A percentile compares a stretch with the other conserved stretches of the same genome.
Conservation (phyloP, 352 stramenopile species). For the Phytophthora palmivora region DNA sequence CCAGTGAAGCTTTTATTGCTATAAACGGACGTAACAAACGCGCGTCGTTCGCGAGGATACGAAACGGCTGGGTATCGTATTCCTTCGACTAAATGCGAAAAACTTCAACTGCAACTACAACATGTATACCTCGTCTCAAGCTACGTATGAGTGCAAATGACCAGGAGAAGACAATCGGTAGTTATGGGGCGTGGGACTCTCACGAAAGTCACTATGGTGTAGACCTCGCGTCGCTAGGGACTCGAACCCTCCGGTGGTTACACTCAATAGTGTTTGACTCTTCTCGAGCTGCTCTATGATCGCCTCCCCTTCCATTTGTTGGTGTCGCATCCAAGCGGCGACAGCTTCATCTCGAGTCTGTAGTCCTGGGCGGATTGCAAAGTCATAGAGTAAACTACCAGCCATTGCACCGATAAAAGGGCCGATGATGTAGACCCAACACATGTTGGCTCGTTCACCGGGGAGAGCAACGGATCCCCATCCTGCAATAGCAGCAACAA, state of each 20-base stretch:
- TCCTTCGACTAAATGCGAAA: conserved; percentile 18
- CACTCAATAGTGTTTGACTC: conserved; percentile 34
- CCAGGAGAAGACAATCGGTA: conserved; percentile 38
- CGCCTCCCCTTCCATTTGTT: conserved; percentile 40
- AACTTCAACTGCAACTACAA: conserved; percentile 15
- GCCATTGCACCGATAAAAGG: conserved; percentile 60
- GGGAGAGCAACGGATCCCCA: conserved; percentile 55
- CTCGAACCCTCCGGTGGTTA: conserved; percentile 27
- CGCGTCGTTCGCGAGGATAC: conserved; percentile 16
- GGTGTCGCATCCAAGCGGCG: conserved; percentile 33
- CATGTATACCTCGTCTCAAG: conserved; percentile 17
- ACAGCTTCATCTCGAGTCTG: conserved; percentile 35
- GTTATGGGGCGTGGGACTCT: conserved; percentile 45
- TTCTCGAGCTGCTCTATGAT: conserved; percentile 45
- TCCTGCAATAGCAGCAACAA: conserved; percentile 67
- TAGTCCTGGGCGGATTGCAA: conserved; percentile 39
- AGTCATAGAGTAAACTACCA: conserved; percentile 64
- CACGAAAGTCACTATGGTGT: conserved; percentile 46
- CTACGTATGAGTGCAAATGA: conserved; percentile 22
- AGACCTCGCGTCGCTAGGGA: conserved; percentile 18
- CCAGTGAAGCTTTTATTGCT: conserved; percentile 5
- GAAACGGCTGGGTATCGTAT: conserved; percentile 12
- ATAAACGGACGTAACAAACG: not conserved
- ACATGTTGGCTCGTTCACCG: conserved; percentile 49
- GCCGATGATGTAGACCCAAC: conserved; percentile 76